Conservation (phyloP, 768 basidiomycete genomes). For the Asterophora lycoperdoides region DNA sequence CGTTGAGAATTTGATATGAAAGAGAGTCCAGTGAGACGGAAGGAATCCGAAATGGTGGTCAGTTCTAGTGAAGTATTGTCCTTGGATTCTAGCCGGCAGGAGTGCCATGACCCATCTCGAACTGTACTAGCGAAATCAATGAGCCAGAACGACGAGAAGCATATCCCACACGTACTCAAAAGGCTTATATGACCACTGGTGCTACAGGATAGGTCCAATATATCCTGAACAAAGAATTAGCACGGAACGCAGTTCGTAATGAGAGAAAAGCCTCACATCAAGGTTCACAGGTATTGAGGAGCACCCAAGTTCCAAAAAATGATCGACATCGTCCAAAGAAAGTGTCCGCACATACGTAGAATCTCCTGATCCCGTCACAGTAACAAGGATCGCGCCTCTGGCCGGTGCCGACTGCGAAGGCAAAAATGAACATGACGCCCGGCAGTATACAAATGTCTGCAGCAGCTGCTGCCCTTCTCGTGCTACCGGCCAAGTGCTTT, state of each 20-base stretch:
- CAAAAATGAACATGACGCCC: constrained; percentile 27
- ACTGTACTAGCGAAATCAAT: constrained; percentile 26
- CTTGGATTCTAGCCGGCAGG: constrained; percentile 29
- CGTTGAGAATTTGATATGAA: constrained; percentile 20
- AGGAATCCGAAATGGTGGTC: constrained; percentile 22
- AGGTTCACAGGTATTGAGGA: constrained; percentile 26
- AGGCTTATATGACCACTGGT: constrained; percentile 45
- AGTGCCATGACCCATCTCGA: constrained; percentile 40
- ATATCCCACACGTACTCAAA: constrained; percentile 37
- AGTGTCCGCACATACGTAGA: constrained; percentile 27
- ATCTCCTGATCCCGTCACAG: constrained; percentile 20
- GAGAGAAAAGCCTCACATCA: constrained; percentile 23
- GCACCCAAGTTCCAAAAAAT: constrained; percentile 25
- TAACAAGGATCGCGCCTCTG: constrained; percentile 22
- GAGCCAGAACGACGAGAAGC: background rate
- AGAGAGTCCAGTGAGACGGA: constrained; percentile 29
- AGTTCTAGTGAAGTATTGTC: constrained; percentile 22
- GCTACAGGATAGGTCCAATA: constrained; percentile 40
- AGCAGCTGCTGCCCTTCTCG: constrained; percentile 11
- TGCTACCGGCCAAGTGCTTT: constrained; percentile 17
- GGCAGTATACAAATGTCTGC: constrained; percentile 26
- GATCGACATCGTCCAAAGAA: constrained; percentile 28
- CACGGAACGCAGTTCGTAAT: background rate
- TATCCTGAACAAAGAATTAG: constrained; percentile 26
- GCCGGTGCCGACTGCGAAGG: constrained; percentile 18